Evolutionary conservation across 768 basidiomycete genomes (phyloP), one percentile per base, ranked within the genome.

Genomic region (Lentinula detonsa): DNA sequence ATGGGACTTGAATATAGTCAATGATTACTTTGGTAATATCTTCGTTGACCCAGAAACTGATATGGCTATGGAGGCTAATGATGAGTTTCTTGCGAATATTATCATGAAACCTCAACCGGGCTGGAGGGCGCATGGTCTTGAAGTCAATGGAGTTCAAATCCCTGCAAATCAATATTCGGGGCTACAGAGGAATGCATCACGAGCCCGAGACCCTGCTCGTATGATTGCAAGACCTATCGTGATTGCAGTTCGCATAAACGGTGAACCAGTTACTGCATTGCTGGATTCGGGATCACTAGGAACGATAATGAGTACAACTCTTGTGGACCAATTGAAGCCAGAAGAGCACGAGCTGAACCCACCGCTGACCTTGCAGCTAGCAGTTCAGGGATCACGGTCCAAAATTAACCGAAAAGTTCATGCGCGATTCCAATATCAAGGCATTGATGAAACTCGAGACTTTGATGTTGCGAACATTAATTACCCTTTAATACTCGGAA

Each of bases 401-500:
- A 70, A 69, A 42, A 63, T 75, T 0, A 72, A 69, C 21, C 65
- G 55, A 33, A 43, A 60, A 0, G 58, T 48, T 0, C 59, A 34
- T 0, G 68, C 23, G 16, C 31, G 43, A 16, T 33, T 71, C 2
- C 49, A 49, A 10, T 70, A 49, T 50, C 61, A 68, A n/a, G 18
- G 34, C 0, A 71, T 70, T 8, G 5, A 21, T 6, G 57, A 48
- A 10, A 7, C 5, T 9, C 42, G 69, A 0, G 62, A 68, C 2
- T 78, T 80, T 50, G 70, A 80, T 61, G 63, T 79, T 0, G 68
- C 72, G 0, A 80, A 80, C 51, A 7, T 79, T 0, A 69, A 64
- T 2, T 79, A 80, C 40, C 71, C 81, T n/a, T 3, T 74, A 0
- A 74, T 78, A 3, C 62, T 78, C 0, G 72, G 77, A 0, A 75